These are phyloP conservation scores for Leishmania guyanensis DNA, from an alignment of 208 protist species.

Conservation along the genomic window DNA sequence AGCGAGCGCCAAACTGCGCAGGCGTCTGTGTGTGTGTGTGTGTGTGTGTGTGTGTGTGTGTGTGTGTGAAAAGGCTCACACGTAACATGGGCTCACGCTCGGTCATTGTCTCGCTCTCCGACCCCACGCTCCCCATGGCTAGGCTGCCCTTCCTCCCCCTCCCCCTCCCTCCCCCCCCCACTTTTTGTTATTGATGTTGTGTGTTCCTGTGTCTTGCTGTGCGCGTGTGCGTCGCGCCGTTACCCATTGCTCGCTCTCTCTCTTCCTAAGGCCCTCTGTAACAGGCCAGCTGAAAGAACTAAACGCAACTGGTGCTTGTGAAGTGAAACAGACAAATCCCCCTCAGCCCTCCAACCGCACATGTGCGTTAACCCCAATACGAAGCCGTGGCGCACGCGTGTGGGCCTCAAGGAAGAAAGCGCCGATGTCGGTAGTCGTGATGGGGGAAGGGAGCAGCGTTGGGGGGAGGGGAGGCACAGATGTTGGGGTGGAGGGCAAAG, in stretches of 20 bases:
- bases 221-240: not conserved
- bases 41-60: slow-evolving; percentile 8
- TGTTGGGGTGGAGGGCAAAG: not conserved
- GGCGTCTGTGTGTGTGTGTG: slow-evolving; percentile 3
- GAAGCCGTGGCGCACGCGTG: not conserved
- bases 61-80: not conserved
- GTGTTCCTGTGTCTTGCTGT: not conserved
- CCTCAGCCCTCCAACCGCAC: not conserved
- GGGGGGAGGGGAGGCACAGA: not conserved
- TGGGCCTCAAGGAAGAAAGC: not conserved
- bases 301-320: not conserved
- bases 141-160: not conserved
- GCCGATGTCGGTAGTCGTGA: not conserved
- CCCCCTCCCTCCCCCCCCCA: not conserved
- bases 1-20: not conserved
- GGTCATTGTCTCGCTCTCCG: not conserved
- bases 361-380: not conserved
- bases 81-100: not conserved
- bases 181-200: not conserved
- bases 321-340: not conserved
- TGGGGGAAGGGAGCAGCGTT: not conserved
- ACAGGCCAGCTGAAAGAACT: not conserved
- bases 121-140: not conserved
- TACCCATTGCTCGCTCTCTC: not conserved
- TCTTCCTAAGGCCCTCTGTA: not conserved